Evolutionary conservation across 257 asterid species (phyloP).

Genomic region (Solanum megistacrolobum): DNA sequence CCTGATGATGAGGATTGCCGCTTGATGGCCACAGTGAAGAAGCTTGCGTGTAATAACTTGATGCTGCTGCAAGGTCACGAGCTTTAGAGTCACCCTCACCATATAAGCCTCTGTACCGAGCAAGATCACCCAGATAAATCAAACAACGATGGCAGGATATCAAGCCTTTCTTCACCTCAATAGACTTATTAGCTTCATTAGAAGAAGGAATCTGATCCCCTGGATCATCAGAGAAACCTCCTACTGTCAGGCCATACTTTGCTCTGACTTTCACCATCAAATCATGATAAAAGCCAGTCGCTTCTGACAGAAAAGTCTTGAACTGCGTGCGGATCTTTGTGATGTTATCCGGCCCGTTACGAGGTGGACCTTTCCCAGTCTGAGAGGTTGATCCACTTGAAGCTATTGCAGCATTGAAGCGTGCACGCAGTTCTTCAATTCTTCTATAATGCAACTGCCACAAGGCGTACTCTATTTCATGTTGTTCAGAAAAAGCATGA

Average conservation of each 20-base stretch:
- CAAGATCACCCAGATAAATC: constrained; percentile 93
- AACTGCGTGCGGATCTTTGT: constrained; percentile 79
- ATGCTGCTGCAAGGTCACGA: constrained; percentile 84
- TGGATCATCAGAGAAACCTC: constrained; percentile 54
- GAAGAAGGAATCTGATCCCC: constrained; percentile 43
- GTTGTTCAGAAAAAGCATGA: constrained; percentile 77
- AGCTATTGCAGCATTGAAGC: constrained; percentile 54
- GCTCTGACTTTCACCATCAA: constrained; percentile 80
- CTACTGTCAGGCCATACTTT: constrained; percentile 72
- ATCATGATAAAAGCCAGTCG: constrained; percentile 95
- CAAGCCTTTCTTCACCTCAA: constrained; percentile 68
- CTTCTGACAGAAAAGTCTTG: constrained; percentile 90
- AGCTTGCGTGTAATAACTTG: constrained; percentile 88
- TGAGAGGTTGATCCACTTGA: constrained; percentile 53
- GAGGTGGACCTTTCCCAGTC: constrained; percentile 61
- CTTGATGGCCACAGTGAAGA: constrained; percentile 84
- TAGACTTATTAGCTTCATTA: constrained; percentile 52
- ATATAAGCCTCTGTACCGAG: constrained; percentile 90
- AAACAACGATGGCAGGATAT: constrained; percentile 89
- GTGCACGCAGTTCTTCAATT: constrained; percentile 85
- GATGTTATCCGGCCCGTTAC: constrained; percentile 66
- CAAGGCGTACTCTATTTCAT: constrained; percentile 73
- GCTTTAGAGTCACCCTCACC: constrained; percentile 86
- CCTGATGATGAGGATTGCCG: constrained; percentile 99
- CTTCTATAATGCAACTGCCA: constrained; percentile 94